These are phyloP conservation scores for Fusarium sulawesiense DNA, from an alignment of 2,329 filamentous ascomycete genomes.

Conservation along the genomic window DNA sequence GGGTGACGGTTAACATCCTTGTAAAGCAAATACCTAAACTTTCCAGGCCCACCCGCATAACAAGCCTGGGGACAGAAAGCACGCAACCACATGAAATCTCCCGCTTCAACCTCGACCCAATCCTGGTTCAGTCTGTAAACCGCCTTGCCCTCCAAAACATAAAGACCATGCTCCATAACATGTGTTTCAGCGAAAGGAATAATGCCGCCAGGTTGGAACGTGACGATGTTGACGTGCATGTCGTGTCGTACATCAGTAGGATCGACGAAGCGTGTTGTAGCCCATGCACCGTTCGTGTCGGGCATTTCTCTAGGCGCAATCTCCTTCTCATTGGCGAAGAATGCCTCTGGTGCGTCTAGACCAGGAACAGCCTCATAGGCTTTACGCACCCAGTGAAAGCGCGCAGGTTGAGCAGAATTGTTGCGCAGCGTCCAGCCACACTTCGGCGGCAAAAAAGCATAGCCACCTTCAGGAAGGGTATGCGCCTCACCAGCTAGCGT, in stretches of 20 bases:
- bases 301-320: constrained; percentile 22
- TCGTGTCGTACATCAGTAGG: constrained; percentile 24
- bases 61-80: constrained; percentile 31
- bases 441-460: constrained; percentile 29
- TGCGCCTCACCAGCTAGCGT: constrained; percentile 12
- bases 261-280: constrained; percentile 26
- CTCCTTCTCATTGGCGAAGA: constrained; percentile 29
- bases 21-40: constrained; percentile 24
- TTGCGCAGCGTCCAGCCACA: constrained; percentile 30
- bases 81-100: constrained; percentile 31
- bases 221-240: constrained; percentile 33
- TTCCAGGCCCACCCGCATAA: constrained; percentile 29
- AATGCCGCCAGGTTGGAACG: constrained; percentile 22
- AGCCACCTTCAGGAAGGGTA: constrained; percentile 16
- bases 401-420: constrained; percentile 14
- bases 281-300: constrained; percentile 29
- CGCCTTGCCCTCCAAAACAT: constrained; percentile 27
- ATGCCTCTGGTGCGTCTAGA: constrained; percentile 15
- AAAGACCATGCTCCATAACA: constrained; percentile 32
- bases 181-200: constrained; percentile 32
- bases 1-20: constrained; percentile 29
- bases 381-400: constrained; percentile 32
- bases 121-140: constrained; percentile 29
- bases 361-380: constrained; percentile 26
- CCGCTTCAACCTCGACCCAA: constrained; percentile 27